Conservation (phyloP, 805 yeast genomes). For the Komagataella ulmi region DNA sequence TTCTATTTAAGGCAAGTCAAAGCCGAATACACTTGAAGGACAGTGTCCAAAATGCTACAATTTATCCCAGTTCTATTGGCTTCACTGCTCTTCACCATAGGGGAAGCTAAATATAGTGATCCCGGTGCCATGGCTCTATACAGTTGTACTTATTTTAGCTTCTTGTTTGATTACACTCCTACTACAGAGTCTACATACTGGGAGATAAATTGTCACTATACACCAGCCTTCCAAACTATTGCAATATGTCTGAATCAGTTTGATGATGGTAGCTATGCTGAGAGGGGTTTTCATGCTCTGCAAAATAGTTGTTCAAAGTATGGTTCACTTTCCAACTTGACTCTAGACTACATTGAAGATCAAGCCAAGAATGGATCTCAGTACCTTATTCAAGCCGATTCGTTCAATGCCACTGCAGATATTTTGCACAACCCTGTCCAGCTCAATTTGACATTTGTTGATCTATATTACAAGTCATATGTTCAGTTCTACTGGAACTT, state of each 20-base stretch:
- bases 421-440: constrained; percentile 6
- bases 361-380: not conserved
- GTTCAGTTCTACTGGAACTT: constrained; percentile 8
- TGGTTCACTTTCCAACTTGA: not conserved
- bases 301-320: not conserved
- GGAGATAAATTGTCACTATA: not conserved
- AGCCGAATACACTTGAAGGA: not conserved
- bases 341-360: not conserved
- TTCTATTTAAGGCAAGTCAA: not conserved
- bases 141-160: not conserved
- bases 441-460: constrained; percentile 5
- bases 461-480: constrained; percentile 4
- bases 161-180: not conserved
- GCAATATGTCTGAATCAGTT: not conserved
- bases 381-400: not conserved
- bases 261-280: not conserved
- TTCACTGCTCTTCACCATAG: not conserved
- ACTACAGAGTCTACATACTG: not conserved
- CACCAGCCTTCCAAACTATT: not conserved
- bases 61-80: not conserved
- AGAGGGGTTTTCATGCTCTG: not conserved
- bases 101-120: not conserved
- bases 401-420: constrained; percentile 4
- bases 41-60: not conserved
- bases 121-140: not conserved